phyloP scores from a whole-genome alignment of 805 yeast genomes.

The Candida tibetensis region DNA sequence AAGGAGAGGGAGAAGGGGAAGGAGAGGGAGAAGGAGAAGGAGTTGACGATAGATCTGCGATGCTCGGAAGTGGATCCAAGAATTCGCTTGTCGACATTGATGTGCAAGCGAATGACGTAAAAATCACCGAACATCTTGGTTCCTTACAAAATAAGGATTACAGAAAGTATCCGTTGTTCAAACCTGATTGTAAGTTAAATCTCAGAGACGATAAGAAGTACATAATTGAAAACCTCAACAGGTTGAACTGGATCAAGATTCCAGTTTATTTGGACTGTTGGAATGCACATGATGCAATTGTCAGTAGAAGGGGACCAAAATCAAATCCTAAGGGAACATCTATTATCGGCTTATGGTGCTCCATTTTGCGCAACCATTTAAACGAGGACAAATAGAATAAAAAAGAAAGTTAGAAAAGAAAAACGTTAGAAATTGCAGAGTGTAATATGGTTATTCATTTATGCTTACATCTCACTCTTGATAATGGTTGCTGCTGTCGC shows the following conservation, averaged over 20 bases:
- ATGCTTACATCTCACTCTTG: too few species aligned
- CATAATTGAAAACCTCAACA: conserved; percentile 56
- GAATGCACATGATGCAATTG: conserved; percentile 86
- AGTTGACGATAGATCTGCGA: conserved; percentile 1
- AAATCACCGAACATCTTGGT: conserved; percentile 14
- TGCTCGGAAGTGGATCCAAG: conserved; percentile 3
- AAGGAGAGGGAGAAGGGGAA: conserved; percentile 11
- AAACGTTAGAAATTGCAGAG: too few species aligned
- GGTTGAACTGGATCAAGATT: conserved; percentile 71
- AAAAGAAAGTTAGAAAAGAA: neutral
- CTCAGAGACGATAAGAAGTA: conserved; percentile 34
- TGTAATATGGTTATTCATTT: too few species aligned
- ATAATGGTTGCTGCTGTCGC: too few species aligned
- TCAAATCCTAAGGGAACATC: conserved; percentile 53
- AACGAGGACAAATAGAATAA: conserved; percentile 8
- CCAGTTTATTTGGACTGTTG: conserved; percentile 68
- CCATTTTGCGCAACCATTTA: conserved; percentile 33
- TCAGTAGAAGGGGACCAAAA: conserved; percentile 66
- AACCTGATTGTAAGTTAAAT: conserved; percentile 23
- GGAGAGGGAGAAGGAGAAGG: conserved; percentile 2
- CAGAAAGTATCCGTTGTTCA: conserved; percentile 29
- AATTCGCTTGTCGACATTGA: conserved; percentile 20
- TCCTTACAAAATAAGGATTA: conserved; percentile 16
- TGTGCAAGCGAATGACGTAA: conserved; percentile 22
- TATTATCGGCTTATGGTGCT: conserved; percentile 49